phyloP scores from a whole-genome alignment of 2,329 filamentous ascomycete species.

The Westerdykella sp. region DNA sequence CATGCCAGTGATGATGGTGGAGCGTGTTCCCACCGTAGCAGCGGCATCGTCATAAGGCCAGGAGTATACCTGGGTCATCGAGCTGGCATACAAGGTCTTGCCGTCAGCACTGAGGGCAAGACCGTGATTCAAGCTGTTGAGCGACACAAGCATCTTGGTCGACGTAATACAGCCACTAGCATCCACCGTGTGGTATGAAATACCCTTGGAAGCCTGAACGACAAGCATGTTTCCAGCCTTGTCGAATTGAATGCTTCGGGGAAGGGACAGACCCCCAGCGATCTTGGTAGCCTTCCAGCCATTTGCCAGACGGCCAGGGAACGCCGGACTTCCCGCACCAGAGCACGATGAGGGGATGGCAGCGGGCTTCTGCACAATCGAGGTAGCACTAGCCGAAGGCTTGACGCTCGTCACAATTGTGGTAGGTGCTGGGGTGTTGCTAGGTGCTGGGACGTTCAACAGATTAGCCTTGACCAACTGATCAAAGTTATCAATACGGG shows the following conservation, averaged over 20 bases:
- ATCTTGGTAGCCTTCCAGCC: constrained; percentile 33
- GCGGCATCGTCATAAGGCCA: constrained; percentile 57
- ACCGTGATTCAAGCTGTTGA: constrained; percentile 45
- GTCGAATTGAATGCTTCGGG: constrained; percentile 30
- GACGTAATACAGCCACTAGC: constrained; percentile 26
- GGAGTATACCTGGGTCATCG: constrained; percentile 51
- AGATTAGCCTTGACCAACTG: constrained; percentile 26
- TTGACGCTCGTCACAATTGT: constrained; percentile 19
- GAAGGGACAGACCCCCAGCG: constrained; percentile 23
- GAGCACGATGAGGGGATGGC: constrained; percentile 28
- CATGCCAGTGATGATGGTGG: constrained; percentile 57
- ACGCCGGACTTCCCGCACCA: constrained; percentile 21
- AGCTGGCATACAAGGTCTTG: constrained; percentile 50
- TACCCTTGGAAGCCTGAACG: constrained; percentile 30
- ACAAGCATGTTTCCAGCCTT: constrained; percentile 29
- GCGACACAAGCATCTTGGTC: constrained; percentile 27
- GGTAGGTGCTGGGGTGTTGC: constrained; percentile 10
- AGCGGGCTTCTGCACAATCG: constrained; percentile 7
- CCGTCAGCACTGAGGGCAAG: constrained; percentile 44
- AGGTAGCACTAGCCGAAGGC: constrained; percentile 12
- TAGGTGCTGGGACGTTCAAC: constrained; percentile 21
- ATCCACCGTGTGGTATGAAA: constrained; percentile 25
- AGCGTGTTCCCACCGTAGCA: constrained; percentile 43
- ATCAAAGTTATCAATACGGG: constrained; percentile 27
- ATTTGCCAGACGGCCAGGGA: constrained; percentile 18